A percentile compares a stretch with the other conserved stretches of the same genome.
phyloP scores from a whole-genome alignment of 805 yeast genomes.

The Saturnispora halmiae region DNA sequence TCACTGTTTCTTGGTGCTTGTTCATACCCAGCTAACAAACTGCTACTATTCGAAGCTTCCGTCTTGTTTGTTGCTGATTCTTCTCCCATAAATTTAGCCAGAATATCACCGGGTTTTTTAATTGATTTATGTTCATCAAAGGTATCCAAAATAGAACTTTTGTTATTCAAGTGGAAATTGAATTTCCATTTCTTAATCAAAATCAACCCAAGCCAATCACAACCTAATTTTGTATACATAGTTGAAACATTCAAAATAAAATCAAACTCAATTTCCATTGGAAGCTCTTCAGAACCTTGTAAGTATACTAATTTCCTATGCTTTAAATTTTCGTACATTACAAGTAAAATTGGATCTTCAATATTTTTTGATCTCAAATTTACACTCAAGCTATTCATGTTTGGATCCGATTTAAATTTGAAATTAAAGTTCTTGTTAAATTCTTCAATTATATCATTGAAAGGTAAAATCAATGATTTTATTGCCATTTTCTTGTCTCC shows the following conservation, averaged over 20 bases:
- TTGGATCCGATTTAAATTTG: constrained; percentile 25
- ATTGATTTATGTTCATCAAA: background rate
- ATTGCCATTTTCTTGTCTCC: constrained; percentile 43
- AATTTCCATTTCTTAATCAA: constrained; percentile 65
- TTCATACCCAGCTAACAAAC: no score
- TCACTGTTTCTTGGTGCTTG: no score
- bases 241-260: constrained; percentile 54
- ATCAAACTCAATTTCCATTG: constrained; percentile 42
- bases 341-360: constrained; percentile 76
- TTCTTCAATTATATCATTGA: constrained; percentile 30
- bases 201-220: constrained; percentile 65
- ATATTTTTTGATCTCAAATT: constrained; percentile 17
- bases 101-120: constrained; percentile 14
- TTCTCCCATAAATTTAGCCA: constrained; percentile 11
- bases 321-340: constrained; percentile 56
- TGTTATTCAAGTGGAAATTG: constrained; percentile 1
- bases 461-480: constrained; percentile 55
- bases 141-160: constrained; percentile 3
- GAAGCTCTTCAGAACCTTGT: constrained; percentile 39
- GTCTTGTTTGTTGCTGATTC: no score
- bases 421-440: constrained; percentile 16
- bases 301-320: constrained; percentile 41
- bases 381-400: constrained; percentile 30
- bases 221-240: constrained; percentile 82
- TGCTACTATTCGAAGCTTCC: no score